Evolutionary conservation across 139 green algal species (phyloP).

Genomic region (Chlorella sp.): DNA sequence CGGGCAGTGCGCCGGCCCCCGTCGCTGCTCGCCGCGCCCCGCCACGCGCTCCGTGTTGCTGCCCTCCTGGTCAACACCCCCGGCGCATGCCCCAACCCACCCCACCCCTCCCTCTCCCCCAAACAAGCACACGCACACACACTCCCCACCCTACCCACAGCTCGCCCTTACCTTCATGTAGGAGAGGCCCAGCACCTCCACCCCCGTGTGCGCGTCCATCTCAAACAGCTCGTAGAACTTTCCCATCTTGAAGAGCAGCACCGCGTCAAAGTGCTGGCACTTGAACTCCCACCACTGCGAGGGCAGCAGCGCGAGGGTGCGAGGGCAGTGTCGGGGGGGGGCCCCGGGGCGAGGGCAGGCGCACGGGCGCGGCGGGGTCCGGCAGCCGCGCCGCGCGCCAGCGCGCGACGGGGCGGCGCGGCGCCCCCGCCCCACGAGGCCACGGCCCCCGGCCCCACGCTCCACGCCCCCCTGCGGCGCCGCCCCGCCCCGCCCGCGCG

Average conservation of each 20-base stretch:
- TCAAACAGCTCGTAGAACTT: conserved; percentile 99
- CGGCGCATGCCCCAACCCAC: background rate
- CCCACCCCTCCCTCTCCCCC: background rate
- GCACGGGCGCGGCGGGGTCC: background rate
- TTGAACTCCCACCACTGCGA: conserved; percentile 94
- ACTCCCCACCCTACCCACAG: background rate
- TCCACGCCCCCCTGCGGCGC: no score
- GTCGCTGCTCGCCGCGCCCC: background rate
- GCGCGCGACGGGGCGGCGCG: no score
- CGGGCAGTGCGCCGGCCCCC: no score
- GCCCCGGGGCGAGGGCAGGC: background rate
- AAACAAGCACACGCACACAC: background rate
- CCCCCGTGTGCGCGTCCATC: conserved; percentile 96
- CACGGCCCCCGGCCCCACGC: no score
- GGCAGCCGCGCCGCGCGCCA: background rate
- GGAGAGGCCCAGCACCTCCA: conserved; percentile 83
- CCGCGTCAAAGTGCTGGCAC: conserved; percentile 80
- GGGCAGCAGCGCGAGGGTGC: no score
- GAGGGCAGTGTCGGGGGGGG: background rate
- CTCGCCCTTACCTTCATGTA: conserved; percentile 85
- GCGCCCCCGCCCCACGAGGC: no score
- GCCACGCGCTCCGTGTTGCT: background rate
- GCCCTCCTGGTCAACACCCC: background rate
- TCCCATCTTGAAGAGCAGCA: conserved; percentile 94
- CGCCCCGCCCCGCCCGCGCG: background rate